phyloP scores from a whole-genome alignment of 495 filamentous ascomycete genomes.

The Bacidia rubella region DNA sequence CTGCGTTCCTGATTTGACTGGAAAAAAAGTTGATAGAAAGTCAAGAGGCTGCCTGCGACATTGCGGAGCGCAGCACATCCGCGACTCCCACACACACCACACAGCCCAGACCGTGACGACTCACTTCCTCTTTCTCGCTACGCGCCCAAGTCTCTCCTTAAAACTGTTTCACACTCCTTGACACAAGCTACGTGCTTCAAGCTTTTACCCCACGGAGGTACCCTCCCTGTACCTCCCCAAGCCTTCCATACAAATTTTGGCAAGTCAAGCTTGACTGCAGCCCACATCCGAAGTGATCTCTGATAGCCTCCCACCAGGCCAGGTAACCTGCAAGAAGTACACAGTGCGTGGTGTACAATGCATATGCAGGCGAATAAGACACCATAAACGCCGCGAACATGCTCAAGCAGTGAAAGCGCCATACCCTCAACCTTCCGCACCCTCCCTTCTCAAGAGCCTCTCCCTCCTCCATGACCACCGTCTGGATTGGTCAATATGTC shows the following conservation, averaged over 20 bases:
- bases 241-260: neutral
- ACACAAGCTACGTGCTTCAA: neutral
- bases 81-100: neutral
- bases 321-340: neutral
- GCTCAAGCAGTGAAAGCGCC: neutral
- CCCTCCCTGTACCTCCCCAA: neutral
- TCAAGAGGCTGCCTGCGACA: neutral
- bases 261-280: neutral
- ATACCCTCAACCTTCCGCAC: neutral
- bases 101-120: neutral
- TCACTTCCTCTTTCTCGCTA: neutral
- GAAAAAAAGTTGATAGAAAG: neutral
- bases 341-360: neutral
- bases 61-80: neutral
- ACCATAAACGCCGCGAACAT: neutral
- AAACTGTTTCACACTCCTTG: conserved; percentile 3
- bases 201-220: neutral
- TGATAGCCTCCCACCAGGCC: neutral
- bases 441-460: neutral
- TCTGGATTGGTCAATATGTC: neutral
- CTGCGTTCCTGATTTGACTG: neutral
- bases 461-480: neutral
- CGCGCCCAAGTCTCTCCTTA: conserved; percentile 7
- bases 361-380: neutral
- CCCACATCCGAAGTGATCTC: neutral